A percentile compares a stretch with the other conserved stretches of the same genome.
phyloP scores from a whole-genome alignment of 108 stramenopile genomes.

The Fragilariopsis cylindrus region DNA sequence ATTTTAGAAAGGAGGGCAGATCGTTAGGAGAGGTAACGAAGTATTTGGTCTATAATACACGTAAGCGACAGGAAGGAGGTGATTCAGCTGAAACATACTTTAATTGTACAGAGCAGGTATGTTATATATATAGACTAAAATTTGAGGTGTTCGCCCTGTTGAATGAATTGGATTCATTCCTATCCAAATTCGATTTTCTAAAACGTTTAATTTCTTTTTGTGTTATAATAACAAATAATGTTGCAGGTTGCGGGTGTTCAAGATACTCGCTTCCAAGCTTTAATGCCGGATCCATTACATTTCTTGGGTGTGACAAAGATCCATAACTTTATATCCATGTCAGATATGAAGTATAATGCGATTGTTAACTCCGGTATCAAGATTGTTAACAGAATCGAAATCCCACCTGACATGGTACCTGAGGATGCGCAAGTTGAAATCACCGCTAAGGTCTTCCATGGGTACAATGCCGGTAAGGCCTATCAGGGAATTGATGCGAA shows the following conservation, averaged over 20 bases:
- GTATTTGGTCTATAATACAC: constrained; percentile 98
- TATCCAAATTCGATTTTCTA: no score
- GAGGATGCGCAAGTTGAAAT: constrained; percentile 99
- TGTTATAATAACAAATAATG: not conserved
- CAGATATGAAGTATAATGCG: constrained; percentile 99
- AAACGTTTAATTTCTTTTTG: not conserved
- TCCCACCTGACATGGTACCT: constrained; percentile 96
- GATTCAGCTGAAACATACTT: constrained; percentile 97
- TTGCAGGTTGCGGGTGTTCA: constrained; percentile 61
- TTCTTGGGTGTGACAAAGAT: constrained; percentile 95
- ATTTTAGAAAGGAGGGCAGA: constrained; percentile 98
- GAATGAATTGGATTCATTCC: not conserved
- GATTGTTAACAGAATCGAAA: constrained; percentile 98
- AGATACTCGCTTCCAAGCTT: constrained; percentile 95
- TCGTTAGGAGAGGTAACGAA: constrained; percentile 97
- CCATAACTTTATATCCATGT: constrained; percentile 98
- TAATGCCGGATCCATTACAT: constrained; percentile 99
- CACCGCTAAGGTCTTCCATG: constrained; percentile 97
- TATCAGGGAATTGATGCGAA: constrained; percentile 87
- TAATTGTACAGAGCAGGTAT: constrained; percentile 96
- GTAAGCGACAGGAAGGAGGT: constrained; percentile 97
- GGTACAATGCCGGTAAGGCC: constrained; percentile 95
- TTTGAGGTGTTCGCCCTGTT: no score
- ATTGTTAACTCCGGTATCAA: constrained; percentile 94
- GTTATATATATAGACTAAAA: constrained; percentile 15